Base-by-base conservation (phyloP, 371 early-diverging fungal species). In the Nosema muscidifuracis region DNA sequence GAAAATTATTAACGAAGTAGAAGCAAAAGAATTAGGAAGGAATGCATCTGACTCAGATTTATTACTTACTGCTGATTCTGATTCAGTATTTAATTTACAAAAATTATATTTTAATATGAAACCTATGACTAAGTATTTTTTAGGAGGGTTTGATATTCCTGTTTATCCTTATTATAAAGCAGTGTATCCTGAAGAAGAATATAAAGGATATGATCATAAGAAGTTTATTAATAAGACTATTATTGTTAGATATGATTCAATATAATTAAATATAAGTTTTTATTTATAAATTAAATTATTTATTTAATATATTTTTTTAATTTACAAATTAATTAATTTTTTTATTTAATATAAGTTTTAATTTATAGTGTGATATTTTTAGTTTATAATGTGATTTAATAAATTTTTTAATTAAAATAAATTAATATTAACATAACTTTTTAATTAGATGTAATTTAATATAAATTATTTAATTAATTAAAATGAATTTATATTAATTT, bases 11-110 rank as follows among this genome's bases (percentile, higher is more conserved):
- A 50, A 62, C 18, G 42, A 69, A 20, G 20, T 81, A 13, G 26
- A 50, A 16, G 33, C 65, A 10, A 58, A 66, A 22, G 81, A 79
- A 7, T 30, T 74, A n/a, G 20, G 53, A 15, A 74, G 73, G 47
- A 81, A 81, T 68, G 56, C 76, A 0, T 60, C 43, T 30, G 77
- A 77, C 22, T 6, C 24, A 20, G 63, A 65, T 42, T 22, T 79
- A 30, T 22, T 77, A 6, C 55, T 76, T 18, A 57, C 66, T 9
- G 13, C 16, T 31, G 70, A 55, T 26, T 65, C 64, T 22, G 55
- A 63, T 60, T 36, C 67, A 2, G 57, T 65, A 58, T 33, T 55
- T 10, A 33, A 28, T 13, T 57, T 71, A 15, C 44, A 76, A 40
- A 58, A n/a, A 42, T 20, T 79, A 34, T 79, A 79, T 51, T 63